Conservation (phyloP, 306 rosid species). For the Datisca glomerata region DNA sequence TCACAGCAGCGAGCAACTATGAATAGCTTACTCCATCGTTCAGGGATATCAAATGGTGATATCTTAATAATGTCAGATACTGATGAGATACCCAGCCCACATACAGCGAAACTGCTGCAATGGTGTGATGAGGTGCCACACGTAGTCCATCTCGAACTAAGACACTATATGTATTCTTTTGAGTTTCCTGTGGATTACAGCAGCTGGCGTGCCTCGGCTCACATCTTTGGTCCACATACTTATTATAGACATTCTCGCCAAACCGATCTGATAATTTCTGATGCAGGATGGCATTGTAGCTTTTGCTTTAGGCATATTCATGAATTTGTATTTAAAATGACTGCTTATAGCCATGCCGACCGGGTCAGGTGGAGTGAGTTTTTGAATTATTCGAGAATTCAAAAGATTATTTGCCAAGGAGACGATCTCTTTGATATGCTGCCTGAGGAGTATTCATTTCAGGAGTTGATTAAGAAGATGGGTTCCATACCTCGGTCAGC, state of each 20-base stretch:
- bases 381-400: constrained; percentile 57
- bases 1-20: constrained; percentile 50
- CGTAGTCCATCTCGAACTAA: constrained; percentile 69
- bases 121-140: constrained; percentile 92
- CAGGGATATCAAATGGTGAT: constrained; percentile 59
- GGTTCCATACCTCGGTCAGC: constrained; percentile 75
- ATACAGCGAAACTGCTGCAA: constrained; percentile 60
- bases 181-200: constrained; percentile 86
- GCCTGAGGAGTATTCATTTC: constrained; percentile 77
- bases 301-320: constrained; percentile 60
- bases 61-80: constrained; percentile 65
- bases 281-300: constrained; percentile 97
- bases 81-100: constrained; percentile 88
- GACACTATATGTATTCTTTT: constrained; percentile 78
- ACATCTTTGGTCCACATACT: constrained; percentile 39
- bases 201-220: constrained; percentile 83
- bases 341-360: constrained; percentile 86
- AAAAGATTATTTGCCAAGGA: constrained; percentile 59
- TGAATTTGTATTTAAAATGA: constrained; percentile 86
- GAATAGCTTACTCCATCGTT: constrained; percentile 40
- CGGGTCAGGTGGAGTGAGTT: constrained; percentile 53
- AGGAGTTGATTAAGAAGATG: constrained; percentile 67
- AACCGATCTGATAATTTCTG: constrained; percentile 40
- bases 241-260: constrained; percentile 58
- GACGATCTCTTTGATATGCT: constrained; percentile 75